phyloP scores from a whole-genome alignment of 305 asterid species.

The Withania somnifera region DNA sequence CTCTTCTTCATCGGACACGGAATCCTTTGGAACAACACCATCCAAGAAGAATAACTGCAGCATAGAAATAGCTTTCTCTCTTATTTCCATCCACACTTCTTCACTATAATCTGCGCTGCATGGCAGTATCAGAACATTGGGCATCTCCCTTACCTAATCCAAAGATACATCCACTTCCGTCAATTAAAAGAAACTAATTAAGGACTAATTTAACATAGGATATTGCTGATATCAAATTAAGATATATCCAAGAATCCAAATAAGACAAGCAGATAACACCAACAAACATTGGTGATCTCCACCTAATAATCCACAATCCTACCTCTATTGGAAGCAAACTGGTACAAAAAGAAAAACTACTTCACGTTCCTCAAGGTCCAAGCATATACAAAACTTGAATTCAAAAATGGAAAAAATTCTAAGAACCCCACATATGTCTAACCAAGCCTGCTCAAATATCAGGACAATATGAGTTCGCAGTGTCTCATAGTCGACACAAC shows the following conservation, averaged over 20 bases:
- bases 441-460: not conserved
- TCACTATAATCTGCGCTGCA: conserved; percentile 99
- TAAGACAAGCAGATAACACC: not conserved
- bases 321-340: not conserved
- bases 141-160: conserved; percentile 92
- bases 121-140: conserved; percentile 97
- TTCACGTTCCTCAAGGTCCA: not conserved
- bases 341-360: not conserved
- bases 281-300: not conserved
- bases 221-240: not conserved
- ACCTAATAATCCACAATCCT: not conserved
- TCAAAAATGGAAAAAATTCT: not conserved
- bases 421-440: not conserved
- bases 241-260: not conserved
- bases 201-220: not conserved
- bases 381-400: not conserved
- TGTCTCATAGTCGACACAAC: not conserved
- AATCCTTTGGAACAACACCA: conserved; percentile 54
- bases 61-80: conserved; percentile 79
- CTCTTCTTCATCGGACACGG: conserved; percentile 80
- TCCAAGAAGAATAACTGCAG: conserved; percentile 75
- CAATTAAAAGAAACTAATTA: not conserved
- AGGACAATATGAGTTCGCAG: not conserved
- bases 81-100: conserved; percentile 99
- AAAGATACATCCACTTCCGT: conserved; percentile 1